These are phyloP conservation scores for Mycosphaerelloides madeirae DNA, from an alignment of 2,329 filamentous ascomycete genomes.

Conservation along the genomic window DNA sequence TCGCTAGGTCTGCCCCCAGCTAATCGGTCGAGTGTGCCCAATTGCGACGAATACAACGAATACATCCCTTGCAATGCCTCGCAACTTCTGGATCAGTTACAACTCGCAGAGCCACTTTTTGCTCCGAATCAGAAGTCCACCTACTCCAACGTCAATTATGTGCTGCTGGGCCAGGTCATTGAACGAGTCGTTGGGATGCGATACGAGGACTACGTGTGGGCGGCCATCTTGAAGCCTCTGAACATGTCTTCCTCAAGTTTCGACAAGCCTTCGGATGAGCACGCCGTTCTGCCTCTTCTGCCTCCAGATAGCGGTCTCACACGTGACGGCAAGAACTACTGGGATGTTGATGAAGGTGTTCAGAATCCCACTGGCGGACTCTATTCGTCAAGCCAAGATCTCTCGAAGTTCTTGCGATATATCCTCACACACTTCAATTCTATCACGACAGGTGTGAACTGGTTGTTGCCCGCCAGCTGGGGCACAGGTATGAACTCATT, in stretches of 20 bases:
- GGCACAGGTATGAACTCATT: slow-evolving; percentile 35
- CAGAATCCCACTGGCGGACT: slow-evolving; percentile 43
- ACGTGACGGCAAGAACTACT: slow-evolving; percentile 30
- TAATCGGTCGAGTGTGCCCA: slow-evolving; percentile 26
- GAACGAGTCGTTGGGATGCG: slow-evolving; percentile 34
- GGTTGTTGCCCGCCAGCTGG: slow-evolving; percentile 40
- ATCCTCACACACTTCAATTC: slow-evolving; percentile 40
- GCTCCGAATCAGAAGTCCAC: slow-evolving; percentile 41
- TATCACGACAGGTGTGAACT: slow-evolving; percentile 40
- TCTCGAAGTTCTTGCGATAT: slow-evolving; percentile 43
- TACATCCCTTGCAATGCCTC: slow-evolving; percentile 30
- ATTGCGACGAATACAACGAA: slow-evolving; percentile 33
- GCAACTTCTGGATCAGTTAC: slow-evolving; percentile 34
- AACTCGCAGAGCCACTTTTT: slow-evolving; percentile 33
- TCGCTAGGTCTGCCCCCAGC: slow-evolving; percentile 35
- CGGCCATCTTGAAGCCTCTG: slow-evolving; percentile 38
- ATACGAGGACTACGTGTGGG: slow-evolving; percentile 37
- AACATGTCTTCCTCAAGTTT: slow-evolving; percentile 33
- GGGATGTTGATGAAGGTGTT: slow-evolving; percentile 40
- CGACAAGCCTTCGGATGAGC: slow-evolving; percentile 31
- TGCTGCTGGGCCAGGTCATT: slow-evolving; percentile 40
- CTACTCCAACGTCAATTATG: slow-evolving; percentile 41
- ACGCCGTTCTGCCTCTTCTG: slow-evolving; percentile 36
- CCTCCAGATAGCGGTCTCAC: slow-evolving; percentile 1
- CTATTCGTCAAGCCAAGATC: slow-evolving; percentile 38